Conservation (phyloP, 2,329 filamentous ascomycete genomes). For the Zymoseptoria ardabiliae region DNA sequence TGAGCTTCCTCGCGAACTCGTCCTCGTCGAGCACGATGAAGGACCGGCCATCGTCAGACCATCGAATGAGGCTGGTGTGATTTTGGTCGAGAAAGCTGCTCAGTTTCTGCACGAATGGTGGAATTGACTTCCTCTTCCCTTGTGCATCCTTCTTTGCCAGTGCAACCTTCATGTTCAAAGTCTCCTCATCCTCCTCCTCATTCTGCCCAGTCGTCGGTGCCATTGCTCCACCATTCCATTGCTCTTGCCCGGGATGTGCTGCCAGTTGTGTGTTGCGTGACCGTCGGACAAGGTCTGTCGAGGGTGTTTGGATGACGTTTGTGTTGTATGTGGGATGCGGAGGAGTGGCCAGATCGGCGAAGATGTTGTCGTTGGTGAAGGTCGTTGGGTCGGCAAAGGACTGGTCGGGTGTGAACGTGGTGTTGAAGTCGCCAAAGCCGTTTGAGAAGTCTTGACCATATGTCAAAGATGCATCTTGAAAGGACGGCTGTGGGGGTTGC, state of each 20-base stretch:
- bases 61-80: conserved; percentile 90
- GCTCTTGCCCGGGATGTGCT: conserved; percentile 21
- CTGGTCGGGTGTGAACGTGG: conserved; percentile 23
- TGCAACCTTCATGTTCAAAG: conserved; percentile 70
- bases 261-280: conserved; percentile 41
- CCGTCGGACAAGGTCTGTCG: conserved; percentile 41
- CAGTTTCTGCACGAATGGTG: conserved; percentile 94
- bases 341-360: conserved; percentile 21
- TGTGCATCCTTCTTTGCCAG: conserved; percentile 81
- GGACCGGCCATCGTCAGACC: conserved; percentile 93
- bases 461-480: conserved; percentile 41
- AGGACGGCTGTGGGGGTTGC: conserved; percentile 23
- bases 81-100: conserved; percentile 94
- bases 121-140: conserved; percentile 88
- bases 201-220: conserved; percentile 42
- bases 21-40: conserved; percentile 97
- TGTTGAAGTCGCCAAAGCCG: conserved; percentile 25
- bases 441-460: conserved; percentile 32
- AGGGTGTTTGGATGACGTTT: conserved; percentile 17
- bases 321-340: conserved; percentile 20
- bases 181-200: conserved; percentile 56
- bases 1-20: conserved; percentile 67
- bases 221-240: conserved; percentile 37
- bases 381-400: conserved; percentile 31
- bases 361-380: conserved; percentile 30